phyloP scores from a whole-genome alignment of 805 yeast genomes.

The Yarrowia alimentaria region DNA sequence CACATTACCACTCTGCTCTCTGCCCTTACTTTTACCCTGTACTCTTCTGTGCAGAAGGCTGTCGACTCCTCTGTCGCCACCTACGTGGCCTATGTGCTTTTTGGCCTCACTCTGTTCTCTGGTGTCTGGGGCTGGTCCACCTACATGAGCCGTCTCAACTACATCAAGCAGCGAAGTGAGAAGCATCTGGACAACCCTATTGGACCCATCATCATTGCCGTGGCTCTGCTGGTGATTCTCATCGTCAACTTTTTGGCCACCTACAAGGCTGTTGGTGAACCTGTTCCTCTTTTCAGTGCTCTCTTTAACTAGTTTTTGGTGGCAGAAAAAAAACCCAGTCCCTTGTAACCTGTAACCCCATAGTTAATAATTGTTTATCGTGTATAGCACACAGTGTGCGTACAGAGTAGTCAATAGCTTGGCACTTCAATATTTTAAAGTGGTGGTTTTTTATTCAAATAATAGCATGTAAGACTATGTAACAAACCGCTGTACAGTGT shows the following conservation, averaged over 20 bases:
- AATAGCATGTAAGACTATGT: too few relatives aligned
- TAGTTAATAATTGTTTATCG: too few relatives aligned
- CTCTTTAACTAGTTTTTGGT: not conserved
- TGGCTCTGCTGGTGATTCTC: constrained; percentile 65
- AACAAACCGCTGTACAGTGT: too few relatives aligned
- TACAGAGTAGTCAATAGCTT: too few relatives aligned
- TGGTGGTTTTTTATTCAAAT: too few relatives aligned
- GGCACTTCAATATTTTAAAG: too few relatives aligned
- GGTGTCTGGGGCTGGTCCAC: constrained; percentile 87
- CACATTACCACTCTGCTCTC: constrained; percentile 83
- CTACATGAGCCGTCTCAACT: constrained; percentile 65
- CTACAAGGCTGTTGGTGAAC: constrained; percentile 19
- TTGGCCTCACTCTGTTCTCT: constrained; percentile 74
- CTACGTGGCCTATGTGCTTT: constrained; percentile 72
- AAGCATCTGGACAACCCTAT: constrained; percentile 83
- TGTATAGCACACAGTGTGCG: too few relatives aligned
- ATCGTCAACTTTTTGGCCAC: constrained; percentile 55
- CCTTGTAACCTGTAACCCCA: too few relatives aligned
- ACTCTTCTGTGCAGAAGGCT: constrained; percentile 68
- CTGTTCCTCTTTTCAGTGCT: constrained; percentile 18
- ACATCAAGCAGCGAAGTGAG: constrained; percentile 79
- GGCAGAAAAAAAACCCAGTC: too few relatives aligned
- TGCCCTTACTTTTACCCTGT: constrained; percentile 79
- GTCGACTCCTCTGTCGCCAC: constrained; percentile 58
- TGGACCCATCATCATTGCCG: constrained; percentile 81